A percentile compares a stretch with the other conserved stretches of the same genome.
Evolutionary conservation across 2,329 filamentous ascomycete species (phyloP).

Genomic region (Neopestalotiopsis sp.): DNA sequence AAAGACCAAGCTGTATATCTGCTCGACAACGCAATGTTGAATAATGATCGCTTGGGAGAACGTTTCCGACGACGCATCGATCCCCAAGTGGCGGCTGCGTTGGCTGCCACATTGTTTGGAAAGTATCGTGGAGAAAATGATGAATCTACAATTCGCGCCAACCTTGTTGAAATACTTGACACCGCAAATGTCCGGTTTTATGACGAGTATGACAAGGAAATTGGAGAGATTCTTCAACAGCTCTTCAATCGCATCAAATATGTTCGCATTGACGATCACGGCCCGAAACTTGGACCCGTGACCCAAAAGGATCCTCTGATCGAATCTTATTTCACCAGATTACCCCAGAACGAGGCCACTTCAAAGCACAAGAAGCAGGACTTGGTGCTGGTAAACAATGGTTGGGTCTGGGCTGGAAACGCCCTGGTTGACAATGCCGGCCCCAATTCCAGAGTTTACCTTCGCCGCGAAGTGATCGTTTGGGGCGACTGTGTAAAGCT

Average conservation of each 20-base stretch:
- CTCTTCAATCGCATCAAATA: constrained; percentile 96
- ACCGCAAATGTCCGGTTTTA: constrained; percentile 89
- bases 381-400: constrained; percentile 89
- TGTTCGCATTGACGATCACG: constrained; percentile 88
- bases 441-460: constrained; percentile 85
- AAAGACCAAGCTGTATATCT: constrained; percentile 67
- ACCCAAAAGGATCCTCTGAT: constrained; percentile 80
- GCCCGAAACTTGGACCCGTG: constrained; percentile 84
- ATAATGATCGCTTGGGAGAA: constrained; percentile 77
- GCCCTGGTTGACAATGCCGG: constrained; percentile 94
- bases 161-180: constrained; percentile 72
- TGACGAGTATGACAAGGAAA: constrained; percentile 86
- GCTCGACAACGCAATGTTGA: constrained; percentile 70
- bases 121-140: constrained; percentile 65
- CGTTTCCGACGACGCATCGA: constrained; percentile 77
- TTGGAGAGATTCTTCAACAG: constrained; percentile 84
- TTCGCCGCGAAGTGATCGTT: constrained; percentile 94
- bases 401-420: constrained; percentile 98
- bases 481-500: constrained; percentile 99
- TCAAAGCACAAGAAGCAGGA: constrained; percentile 77
- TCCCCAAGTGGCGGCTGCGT: constrained; percentile 70
- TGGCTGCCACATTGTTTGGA: constrained; percentile 72
- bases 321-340: constrained; percentile 92
- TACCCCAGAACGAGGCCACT: constrained; percentile 80
- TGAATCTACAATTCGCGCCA: constrained; percentile 56